Conservation (phyloP, 2,329 filamentous ascomycete species). For the Grosmannia penicillata region DNA sequence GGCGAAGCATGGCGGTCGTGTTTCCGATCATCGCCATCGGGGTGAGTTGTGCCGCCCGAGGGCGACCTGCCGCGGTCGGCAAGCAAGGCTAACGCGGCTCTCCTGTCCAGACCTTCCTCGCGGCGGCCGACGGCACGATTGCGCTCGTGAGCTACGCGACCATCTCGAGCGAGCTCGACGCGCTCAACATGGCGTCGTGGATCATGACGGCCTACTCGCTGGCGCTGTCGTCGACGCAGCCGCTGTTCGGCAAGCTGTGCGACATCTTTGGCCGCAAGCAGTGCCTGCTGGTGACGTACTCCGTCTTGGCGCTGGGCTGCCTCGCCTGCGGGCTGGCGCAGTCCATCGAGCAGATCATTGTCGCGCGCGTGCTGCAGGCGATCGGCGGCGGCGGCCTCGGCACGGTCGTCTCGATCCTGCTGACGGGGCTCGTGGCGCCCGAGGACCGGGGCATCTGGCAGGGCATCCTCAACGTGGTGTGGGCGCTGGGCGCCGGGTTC, state of each 20-base stretch:
- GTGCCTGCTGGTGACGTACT: conserved; percentile 44
- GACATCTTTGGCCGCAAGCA: conserved; percentile 53
- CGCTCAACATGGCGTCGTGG: conserved; percentile 62
- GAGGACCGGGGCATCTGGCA: conserved; percentile 60
- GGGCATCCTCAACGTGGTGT: conserved; percentile 58
- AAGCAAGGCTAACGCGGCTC: not conserved
- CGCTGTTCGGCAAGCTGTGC: conserved; percentile 35
- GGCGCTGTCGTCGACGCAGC: conserved; percentile 60
- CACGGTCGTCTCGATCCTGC: conserved; percentile 50
- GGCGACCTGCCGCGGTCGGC: not conserved
- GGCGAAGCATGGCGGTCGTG: not conserved
- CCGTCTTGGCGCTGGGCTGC: conserved; percentile 16
- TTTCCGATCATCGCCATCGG: not conserved
- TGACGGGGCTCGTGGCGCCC: conserved; percentile 57
- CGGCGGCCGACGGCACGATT: conserved; percentile 63
- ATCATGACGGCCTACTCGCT: conserved; percentile 56
- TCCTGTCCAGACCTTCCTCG: conserved; percentile 45
- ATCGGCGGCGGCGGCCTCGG: conserved; percentile 63
- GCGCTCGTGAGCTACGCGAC: conserved; percentile 64
- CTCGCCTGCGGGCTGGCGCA: conserved; percentile 38
- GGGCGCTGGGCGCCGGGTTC: conserved; percentile 46
- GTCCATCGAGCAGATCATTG: conserved; percentile 22
- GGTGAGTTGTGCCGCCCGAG: not conserved
- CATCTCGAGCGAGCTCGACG: conserved; percentile 62
- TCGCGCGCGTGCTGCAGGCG: conserved; percentile 29